These are phyloP conservation scores for Psilocybe tampanensis DNA, from an alignment of 768 basidiomycete genomes.

Conservation along the genomic window DNA sequence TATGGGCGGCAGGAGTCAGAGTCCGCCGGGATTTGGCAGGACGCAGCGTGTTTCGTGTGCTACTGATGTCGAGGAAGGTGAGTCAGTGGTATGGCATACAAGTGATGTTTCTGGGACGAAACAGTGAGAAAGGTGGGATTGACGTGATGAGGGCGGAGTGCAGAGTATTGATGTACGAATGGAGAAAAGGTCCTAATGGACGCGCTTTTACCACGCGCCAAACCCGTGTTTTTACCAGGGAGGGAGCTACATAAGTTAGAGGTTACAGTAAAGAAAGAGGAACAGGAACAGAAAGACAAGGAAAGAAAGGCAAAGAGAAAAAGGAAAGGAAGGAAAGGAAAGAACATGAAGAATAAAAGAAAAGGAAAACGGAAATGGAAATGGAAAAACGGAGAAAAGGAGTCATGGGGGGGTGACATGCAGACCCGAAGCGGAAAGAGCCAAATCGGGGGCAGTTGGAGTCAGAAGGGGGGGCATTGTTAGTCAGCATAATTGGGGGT, in stretches of 20 bases:
- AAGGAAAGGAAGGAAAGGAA: not conserved
- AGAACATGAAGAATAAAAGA: not conserved
- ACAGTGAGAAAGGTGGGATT: not conserved
- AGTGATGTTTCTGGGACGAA: not conserved
- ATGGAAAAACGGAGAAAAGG: not conserved
- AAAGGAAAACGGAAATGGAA: not conserved
- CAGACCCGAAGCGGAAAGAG: conserved; percentile 7
- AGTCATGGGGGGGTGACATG: not conserved
- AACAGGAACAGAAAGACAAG: no score
- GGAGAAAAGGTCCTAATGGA: not conserved
- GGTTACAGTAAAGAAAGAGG: no score
- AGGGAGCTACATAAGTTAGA: no score
- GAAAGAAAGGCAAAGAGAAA: not conserved
- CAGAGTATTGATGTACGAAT: conserved; percentile 6
- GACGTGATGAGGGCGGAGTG: conserved; percentile 9
- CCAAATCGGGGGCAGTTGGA: conserved; percentile 12
- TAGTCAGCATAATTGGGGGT: conserved; percentile 10
- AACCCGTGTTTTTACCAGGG: not conserved
- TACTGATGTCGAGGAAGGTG: not conserved
- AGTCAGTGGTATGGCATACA: not conserved
- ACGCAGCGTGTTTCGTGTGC: not conserved
- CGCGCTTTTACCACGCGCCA: conserved; percentile 16
- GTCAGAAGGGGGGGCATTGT: conserved; percentile 5
- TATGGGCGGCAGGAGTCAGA: not conserved
- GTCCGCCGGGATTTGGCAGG: not conserved